phyloP scores from a whole-genome alignment of 139 green algal genomes.

The Marvania coccoides region DNA sequence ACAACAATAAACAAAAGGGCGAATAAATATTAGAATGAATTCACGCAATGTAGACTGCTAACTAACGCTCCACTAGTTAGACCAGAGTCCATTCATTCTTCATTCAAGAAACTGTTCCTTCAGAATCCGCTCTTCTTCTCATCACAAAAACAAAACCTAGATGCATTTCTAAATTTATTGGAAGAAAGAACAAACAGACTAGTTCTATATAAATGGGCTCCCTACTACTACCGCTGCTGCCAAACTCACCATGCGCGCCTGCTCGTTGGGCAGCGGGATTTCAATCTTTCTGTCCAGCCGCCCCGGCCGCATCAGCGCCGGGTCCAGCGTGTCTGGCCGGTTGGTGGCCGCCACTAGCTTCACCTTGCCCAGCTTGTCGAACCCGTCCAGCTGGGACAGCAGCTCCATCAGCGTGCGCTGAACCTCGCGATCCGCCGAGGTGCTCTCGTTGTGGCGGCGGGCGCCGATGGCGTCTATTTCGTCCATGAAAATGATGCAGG shows the following conservation, averaged over 20 bases:
- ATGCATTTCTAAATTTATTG: too few species aligned
- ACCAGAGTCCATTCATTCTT: too few species aligned
- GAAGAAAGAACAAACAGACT: too few species aligned
- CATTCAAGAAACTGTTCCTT: too few species aligned
- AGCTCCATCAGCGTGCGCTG: slow-evolving; percentile 99
- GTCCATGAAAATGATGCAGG: slow-evolving; percentile 99
- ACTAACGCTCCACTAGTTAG: too few species aligned
- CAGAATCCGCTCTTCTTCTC: too few species aligned
- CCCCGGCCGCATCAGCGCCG: slow-evolving; percentile 90
- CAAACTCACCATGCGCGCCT: slow-evolving; percentile 82
- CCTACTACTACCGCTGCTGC: too few species aligned
- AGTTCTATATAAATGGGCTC: too few species aligned
- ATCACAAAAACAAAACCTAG: too few species aligned
- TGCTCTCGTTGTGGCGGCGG: slow-evolving; percentile 91
- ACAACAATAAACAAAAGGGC: too few species aligned
- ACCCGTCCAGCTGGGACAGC: slow-evolving; percentile 97
- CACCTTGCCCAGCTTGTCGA: slow-evolving; percentile 92
- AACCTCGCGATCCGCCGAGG: slow-evolving; percentile 95
- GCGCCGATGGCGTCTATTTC: slow-evolving; percentile 99
- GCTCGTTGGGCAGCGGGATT: slow-evolving; percentile 99
- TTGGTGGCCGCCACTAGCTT: slow-evolving; percentile 97
- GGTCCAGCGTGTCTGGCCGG: slow-evolving; percentile 94
- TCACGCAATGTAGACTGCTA: too few species aligned
- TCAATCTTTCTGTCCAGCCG: slow-evolving; percentile 97
- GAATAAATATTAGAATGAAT: too few species aligned